phyloP scores from a whole-genome alignment of 1,139 yeast genomes.

The Candida buenavistaensis region DNA sequence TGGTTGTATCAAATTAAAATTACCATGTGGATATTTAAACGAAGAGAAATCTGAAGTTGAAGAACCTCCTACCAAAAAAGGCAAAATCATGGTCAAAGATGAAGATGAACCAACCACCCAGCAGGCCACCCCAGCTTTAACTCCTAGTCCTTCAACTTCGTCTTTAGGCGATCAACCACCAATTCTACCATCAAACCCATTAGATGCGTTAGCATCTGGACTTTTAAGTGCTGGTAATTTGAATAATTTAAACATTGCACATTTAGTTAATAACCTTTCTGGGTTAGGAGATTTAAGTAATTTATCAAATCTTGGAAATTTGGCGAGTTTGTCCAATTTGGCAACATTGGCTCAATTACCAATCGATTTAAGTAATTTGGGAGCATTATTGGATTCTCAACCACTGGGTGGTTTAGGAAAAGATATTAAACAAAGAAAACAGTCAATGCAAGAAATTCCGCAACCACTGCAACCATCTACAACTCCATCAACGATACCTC shows the following conservation, averaged over 20 bases:
- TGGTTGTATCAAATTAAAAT: slow-evolving; percentile 75
- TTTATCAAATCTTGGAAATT: slow-evolving; percentile 35
- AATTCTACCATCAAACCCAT: slow-evolving; percentile 14
- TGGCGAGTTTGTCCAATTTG: slow-evolving; percentile 42
- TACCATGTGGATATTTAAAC: slow-evolving; percentile 63
- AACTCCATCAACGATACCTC: no score
- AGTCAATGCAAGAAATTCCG: no score
- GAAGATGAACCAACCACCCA: slow-evolving; percentile 16
- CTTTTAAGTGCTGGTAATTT: slow-evolving; percentile 45
- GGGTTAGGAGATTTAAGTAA: slow-evolving; percentile 24
- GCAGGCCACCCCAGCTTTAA: slow-evolving; percentile 22
- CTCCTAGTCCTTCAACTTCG: slow-evolving; percentile 19
- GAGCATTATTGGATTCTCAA: slow-evolving; percentile 29
- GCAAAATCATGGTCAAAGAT: no score
- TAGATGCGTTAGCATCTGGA: slow-evolving; percentile 15
- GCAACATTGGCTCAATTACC: slow-evolving; percentile 49
- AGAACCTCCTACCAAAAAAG: slow-evolving; percentile 6
- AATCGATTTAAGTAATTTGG: slow-evolving; percentile 39
- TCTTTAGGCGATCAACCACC: no score
- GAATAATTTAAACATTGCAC: slow-evolving; percentile 46
- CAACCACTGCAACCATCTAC: no score
- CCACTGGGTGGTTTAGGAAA: no score
- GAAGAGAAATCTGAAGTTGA: slow-evolving; percentile 1
- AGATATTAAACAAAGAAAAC: no score
- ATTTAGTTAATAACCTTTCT: slow-evolving; percentile 43